Percentiles rank a stretch among this genome's conserved stretches.
Evolutionary conservation across 129 eudicot species (phyloP).

Genomic region (Artemisia argyi): DNA sequence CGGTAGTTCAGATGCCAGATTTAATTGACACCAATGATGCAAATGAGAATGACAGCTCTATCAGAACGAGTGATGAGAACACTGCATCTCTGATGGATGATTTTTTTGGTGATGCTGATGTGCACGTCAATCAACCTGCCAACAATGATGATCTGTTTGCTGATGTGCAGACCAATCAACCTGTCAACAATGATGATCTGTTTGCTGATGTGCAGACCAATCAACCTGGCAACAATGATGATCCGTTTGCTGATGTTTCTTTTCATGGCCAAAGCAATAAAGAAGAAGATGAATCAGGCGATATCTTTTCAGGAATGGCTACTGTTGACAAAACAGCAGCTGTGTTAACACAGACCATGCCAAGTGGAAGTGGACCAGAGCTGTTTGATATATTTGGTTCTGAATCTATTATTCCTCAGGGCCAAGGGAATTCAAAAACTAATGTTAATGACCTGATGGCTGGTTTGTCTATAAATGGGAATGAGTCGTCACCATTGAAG

Average conservation of each 20-base stretch:
- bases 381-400: slow-evolving; percentile 69
- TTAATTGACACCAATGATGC: slow-evolving; percentile 79
- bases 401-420: slow-evolving; percentile 23
- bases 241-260: slow-evolving; percentile 94
- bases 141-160: slow-evolving; percentile 49
- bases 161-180: slow-evolving; percentile 36
- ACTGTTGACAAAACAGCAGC: slow-evolving; percentile 34
- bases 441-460: slow-evolving; percentile 72
- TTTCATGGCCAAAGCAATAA: slow-evolving; percentile 52
- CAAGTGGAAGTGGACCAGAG: slow-evolving; percentile 47
- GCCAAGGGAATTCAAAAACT: slow-evolving; percentile 6
- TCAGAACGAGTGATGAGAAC: slow-evolving; percentile 38
- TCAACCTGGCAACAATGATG: no score
- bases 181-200: slow-evolving; percentile 13
- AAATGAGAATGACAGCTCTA: slow-evolving; percentile 36
- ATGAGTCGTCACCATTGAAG: slow-evolving; percentile 39
- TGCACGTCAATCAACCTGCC: slow-evolving; percentile 39
- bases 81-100: slow-evolving; percentile 50
- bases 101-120: slow-evolving; percentile 53
- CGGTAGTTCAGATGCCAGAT: slow-evolving; percentile 70
- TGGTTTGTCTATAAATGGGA: slow-evolving; percentile 56
- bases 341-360: no score
- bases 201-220: no score
- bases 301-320: slow-evolving; percentile 76
- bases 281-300: slow-evolving; percentile 50